Percentiles rank a stretch among this genome's conserved stretches.
phyloP scores from a whole-genome alignment of 2,329 filamentous ascomycete genomes.

The Verticillium nonalfalfae region DNA sequence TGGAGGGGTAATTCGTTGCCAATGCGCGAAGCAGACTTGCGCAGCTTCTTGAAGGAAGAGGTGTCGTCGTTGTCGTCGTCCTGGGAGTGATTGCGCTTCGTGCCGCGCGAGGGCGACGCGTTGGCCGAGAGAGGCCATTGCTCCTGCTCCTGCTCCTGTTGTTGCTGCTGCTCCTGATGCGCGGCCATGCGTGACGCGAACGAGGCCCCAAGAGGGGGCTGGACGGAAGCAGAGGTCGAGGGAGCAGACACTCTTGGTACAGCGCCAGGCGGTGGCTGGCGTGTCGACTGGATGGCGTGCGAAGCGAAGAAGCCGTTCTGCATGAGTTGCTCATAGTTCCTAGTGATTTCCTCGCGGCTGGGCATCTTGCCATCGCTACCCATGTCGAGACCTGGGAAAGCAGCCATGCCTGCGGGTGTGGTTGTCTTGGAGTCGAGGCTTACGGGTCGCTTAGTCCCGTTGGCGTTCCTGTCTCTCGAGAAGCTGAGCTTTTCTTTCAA shows the following conservation, averaged over 20 bases:
- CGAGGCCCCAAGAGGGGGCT: constrained; percentile 4
- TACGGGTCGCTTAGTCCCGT: constrained; percentile 9
- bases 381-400: not conserved
- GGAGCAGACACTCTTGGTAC: not conserved
- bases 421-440: constrained; percentile 12
- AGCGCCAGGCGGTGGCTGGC: constrained; percentile 30
- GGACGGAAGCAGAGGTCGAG: constrained; percentile 7
- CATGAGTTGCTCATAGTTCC: constrained; percentile 50
- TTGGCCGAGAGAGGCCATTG: constrained; percentile 15
- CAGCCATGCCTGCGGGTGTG: constrained; percentile 1
- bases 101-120: constrained; percentile 29
- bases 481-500: constrained; percentile 18
- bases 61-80: constrained; percentile 21
- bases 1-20: constrained; percentile 31
- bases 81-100: constrained; percentile 39
- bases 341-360: constrained; percentile 44
- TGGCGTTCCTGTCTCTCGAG: constrained; percentile 10
- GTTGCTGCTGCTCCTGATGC: constrained; percentile 4
- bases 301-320: constrained; percentile 52
- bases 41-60: constrained; percentile 39
- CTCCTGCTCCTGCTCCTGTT: constrained; percentile 1
- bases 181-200: constrained; percentile 9
- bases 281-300: constrained; percentile 51
- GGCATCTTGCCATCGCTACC: constrained; percentile 20
- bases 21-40: constrained; percentile 39